These are phyloP conservation scores for Hyaloperonospora brassicae DNA, from an alignment of 352 stramenopile species.

Conservation along the genomic window DNA sequence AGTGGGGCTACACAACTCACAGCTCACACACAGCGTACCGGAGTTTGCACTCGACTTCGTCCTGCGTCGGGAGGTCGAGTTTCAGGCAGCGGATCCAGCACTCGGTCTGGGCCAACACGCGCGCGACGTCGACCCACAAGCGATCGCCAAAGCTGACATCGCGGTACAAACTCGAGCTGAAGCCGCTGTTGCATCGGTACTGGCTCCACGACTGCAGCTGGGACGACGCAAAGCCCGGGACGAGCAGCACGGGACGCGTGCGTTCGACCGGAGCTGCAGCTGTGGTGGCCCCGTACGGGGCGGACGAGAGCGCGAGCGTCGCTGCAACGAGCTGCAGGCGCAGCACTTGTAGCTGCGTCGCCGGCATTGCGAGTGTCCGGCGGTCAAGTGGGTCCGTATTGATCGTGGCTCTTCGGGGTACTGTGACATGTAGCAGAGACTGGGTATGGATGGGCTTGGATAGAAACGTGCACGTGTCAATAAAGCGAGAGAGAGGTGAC, in stretches of 20 bases:
- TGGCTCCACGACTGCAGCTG: conserved; percentile 71
- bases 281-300: not conserved
- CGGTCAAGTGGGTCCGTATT: too few relatives aligned
- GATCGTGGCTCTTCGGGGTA: too few relatives aligned
- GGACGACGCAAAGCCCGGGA: conserved; percentile 72
- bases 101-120: conserved; percentile 59
- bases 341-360: not conserved
- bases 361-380: too few relatives aligned
- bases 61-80: conserved; percentile 56
- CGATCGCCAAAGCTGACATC: conserved; percentile 72
- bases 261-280: conserved; percentile 9
- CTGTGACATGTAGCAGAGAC: too few relatives aligned
- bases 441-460: too few relatives aligned
- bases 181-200: conserved; percentile 41
- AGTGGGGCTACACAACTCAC: too few relatives aligned
- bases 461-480: too few relatives aligned
- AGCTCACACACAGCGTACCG: conserved; percentile 23
- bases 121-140: conserved; percentile 66
- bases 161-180: conserved; percentile 72
- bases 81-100: conserved; percentile 78
- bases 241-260: conserved; percentile 57
- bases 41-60: conserved; percentile 67
- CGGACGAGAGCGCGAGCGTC: not conserved
- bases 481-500: too few relatives aligned
- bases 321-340: conserved; percentile 8